Evolutionary conservation across 805 yeast genomes (phyloP).

Genomic region (Starmerella kuoi): DNA sequence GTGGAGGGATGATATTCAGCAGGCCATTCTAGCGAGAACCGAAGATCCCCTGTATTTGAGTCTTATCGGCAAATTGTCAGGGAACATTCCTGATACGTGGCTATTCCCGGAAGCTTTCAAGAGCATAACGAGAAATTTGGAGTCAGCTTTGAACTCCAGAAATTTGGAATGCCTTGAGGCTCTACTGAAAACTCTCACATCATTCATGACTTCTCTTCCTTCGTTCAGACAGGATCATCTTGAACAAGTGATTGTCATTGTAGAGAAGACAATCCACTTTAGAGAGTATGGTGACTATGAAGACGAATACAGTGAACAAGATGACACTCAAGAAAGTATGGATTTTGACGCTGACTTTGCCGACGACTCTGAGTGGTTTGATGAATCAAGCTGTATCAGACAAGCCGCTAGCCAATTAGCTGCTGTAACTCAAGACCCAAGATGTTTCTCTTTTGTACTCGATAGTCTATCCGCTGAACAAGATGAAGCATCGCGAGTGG

Average conservation of each 20-base stretch:
- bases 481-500: slow-evolving; percentile 4
- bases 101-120: background rate
- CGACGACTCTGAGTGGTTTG: slow-evolving; percentile 9
- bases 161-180: slow-evolving; percentile 47
- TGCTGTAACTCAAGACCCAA: background rate
- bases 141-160: background rate
- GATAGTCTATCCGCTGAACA: background rate
- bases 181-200: slow-evolving; percentile 33
- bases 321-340: background rate
- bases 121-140: background rate
- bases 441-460: background rate
- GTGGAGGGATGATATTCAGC: background rate
- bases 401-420: slow-evolving; percentile 8
- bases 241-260: background rate
- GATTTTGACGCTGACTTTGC: slow-evolving; percentile 2
- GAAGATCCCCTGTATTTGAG: background rate
- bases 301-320: background rate
- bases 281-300: background rate
- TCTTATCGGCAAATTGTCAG: background rate
- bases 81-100: background rate
- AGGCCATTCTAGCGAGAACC: background rate
- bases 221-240: background rate
- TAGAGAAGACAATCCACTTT: background rate
- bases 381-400: slow-evolving; percentile 9
- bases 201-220: slow-evolving; percentile 4